Evolutionary conservation across 208 protist species (phyloP).

Genomic region (Leishmania martiniquensis): DNA sequence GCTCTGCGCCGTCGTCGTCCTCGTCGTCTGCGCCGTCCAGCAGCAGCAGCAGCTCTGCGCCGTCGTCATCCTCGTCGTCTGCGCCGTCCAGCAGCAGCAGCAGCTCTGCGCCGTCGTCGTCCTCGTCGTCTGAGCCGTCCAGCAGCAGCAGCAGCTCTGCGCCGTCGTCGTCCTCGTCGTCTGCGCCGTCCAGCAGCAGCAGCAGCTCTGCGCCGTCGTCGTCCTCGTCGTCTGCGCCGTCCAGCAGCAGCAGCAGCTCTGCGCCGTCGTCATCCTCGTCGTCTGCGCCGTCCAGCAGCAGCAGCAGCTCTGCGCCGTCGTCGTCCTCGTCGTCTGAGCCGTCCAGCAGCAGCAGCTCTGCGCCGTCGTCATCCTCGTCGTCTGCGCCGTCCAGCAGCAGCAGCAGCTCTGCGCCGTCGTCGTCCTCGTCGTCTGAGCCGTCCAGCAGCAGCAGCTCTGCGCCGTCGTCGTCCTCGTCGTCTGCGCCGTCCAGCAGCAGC

Average conservation of each 20-base stretch:
- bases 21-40: slow-evolving; percentile 3
- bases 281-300: neutral
- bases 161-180: slow-evolving; percentile 1
- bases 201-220: neutral
- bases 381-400: no score
- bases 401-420: no score
- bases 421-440: no score
- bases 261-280: neutral
- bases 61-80: neutral
- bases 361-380: no score
- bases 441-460: no score
- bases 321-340: neutral
- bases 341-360: slow-evolving; percentile 1
- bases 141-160: neutral
- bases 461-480: no score
- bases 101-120: neutral
- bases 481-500: no score
- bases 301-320: neutral
- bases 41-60: slow-evolving; percentile 1
- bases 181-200: neutral
- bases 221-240: neutral
- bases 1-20: neutral
- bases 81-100: slow-evolving; percentile 1
- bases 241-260: slow-evolving; percentile 1
- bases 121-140: neutral